Evolutionary conservation across 1,139 yeast genomes (phyloP).

Genomic region (Nadsonia commutata): DNA sequence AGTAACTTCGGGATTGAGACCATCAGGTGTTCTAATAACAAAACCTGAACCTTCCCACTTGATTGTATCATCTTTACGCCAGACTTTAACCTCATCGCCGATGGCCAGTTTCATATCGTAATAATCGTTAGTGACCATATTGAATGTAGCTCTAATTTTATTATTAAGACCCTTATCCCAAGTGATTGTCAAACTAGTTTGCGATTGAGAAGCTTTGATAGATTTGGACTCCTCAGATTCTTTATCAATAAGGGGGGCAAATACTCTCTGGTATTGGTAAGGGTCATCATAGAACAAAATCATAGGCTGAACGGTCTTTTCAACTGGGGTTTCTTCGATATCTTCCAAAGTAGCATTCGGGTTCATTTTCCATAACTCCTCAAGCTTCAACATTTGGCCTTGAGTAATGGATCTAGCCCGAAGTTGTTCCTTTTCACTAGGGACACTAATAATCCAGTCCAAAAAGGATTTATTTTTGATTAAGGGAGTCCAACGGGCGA

Average conservation of each 20-base stretch:
- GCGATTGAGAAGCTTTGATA: conserved; percentile 64
- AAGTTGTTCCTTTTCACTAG: conserved; percentile 48
- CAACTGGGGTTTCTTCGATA: conserved; percentile 17
- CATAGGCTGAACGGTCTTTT: conserved; percentile 53
- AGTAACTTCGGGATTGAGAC: conserved; percentile 55
- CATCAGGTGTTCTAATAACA: conserved; percentile 57
- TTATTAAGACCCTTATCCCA: conserved; percentile 65
- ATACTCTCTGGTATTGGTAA: conserved; percentile 70
- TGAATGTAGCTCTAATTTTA: conserved; percentile 55
- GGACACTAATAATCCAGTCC: conserved; percentile 47
- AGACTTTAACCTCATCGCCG: conserved; percentile 66
- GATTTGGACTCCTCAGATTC: conserved; percentile 72
- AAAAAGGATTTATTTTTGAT: conserved; percentile 68
- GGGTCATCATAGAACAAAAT: conserved; percentile 71
- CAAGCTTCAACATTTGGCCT: conserved; percentile 58
- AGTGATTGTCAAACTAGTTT: conserved; percentile 55
- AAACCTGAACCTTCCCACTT: conserved; percentile 65
- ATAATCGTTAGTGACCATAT: conserved; percentile 51
- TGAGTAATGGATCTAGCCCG: conserved; percentile 42
- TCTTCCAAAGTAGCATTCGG: conserved; percentile 47
- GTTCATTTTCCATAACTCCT: conserved; percentile 68
- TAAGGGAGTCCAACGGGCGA: conserved; percentile 75
- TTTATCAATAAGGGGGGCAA: conserved; percentile 67
- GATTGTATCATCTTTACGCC: conserved; percentile 33
- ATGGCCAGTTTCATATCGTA: conserved; percentile 61